Evolutionary conservation across 2,329 filamentous ascomycete genomes (phyloP), one percentile per base, ranked within the genome.

Genomic region (Colletotrichum musicola): DNA sequence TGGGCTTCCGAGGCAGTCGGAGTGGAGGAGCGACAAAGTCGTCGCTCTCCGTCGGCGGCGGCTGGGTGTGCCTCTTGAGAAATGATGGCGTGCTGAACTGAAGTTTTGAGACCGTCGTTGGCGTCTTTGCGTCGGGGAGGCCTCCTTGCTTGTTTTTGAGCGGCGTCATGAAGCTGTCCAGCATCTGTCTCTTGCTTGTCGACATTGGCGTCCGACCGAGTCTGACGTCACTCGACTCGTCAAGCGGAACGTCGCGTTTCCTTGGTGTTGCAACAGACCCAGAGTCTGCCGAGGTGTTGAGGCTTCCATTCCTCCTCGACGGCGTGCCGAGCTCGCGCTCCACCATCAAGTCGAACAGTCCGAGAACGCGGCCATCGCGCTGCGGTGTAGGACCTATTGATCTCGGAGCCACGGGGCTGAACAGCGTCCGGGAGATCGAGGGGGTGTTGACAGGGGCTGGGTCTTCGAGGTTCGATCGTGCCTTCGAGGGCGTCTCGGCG

Each of bases 351-450:
- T 95, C 93, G 76, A 96, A 96, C 18, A 96, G 81, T 4, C 93
- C 92, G 2, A 96, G 83, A 1, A 94, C 90, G 20, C 88, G 88
- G 30, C 93, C 93, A 76, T 95, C 92, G 70, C 90, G 89, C 75
- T 95, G 93, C 3, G 93, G 93, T 13, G 93, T 96, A 1, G 93
- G 93, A 2, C 92, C 92, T 69, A 96, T 87, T 1, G 85, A 87
- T 5, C 87, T 89, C 2, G 88, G 87, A 12, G 85, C 82, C 0
- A 80, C 80, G 1, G 89, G 87, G 64, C 87, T 89, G 75, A 91
- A 91, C 6, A 91, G 81, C 66, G 85, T 88, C 35, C 88, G 83
- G 44, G 85, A 82, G 50, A 85, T 81, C 1, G 85, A 86, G 1
- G 90, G 89, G 1, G 89, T 90, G 50, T 82, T 81, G 74, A 84